These are phyloP conservation scores for Aurinia saxatilis DNA, from an alignment of 345 rosid genomes.

Conservation along the genomic window DNA sequence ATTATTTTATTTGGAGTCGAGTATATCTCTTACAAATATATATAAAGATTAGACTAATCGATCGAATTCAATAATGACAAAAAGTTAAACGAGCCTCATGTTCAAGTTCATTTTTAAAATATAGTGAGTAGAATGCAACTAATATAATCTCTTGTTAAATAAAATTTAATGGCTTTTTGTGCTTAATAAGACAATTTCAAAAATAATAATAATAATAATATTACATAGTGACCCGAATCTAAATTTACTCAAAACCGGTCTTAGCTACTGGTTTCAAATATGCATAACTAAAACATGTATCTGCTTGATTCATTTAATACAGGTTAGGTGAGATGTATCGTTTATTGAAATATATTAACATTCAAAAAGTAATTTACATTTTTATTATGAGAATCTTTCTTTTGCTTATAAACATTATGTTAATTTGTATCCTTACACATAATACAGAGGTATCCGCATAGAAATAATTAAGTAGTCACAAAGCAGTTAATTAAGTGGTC, in stretches of 20 bases:
- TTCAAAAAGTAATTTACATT: neutral
- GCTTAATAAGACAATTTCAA: too few relatives aligned
- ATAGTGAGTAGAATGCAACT: too few relatives aligned
- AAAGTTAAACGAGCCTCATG: too few relatives aligned
- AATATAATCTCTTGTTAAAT: too few relatives aligned
- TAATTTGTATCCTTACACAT: conserved; percentile 16
- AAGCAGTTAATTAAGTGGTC: neutral
- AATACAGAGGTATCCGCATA: conserved; percentile 13
- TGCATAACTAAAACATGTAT: neutral
- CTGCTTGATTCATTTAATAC: neutral
- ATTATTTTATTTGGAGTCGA: too few relatives aligned
- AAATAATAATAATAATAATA: too few relatives aligned
- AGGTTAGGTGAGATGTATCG: neutral
- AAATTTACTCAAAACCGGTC: neutral
- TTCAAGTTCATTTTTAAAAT: too few relatives aligned
- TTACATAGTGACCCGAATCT: neutral
- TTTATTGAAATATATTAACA: neutral
- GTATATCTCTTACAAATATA: too few relatives aligned
- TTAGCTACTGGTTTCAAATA: neutral
- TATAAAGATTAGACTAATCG: too few relatives aligned
- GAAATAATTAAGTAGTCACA: conserved; percentile 6
- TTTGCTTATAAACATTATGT: neutral
- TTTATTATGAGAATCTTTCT: neutral
- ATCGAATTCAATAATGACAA: too few relatives aligned
- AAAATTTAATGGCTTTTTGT: too few relatives aligned